Evolutionary conservation across 2,329 filamentous ascomycete species (phyloP).

Genomic region (Venturia pyrina): DNA sequence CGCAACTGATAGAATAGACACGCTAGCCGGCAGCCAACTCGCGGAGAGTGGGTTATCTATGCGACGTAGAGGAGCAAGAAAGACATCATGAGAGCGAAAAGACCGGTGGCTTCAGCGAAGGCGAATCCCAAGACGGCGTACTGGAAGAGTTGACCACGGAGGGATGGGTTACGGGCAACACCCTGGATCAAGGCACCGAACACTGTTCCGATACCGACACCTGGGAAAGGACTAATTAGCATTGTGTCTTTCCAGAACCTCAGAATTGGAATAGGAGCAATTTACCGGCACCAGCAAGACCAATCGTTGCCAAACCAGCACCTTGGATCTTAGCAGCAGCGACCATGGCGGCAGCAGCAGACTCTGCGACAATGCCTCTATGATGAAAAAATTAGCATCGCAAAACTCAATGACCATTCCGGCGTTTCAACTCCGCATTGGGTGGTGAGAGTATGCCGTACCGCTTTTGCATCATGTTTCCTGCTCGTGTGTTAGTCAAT

Average conservation of each 20-base stretch:
- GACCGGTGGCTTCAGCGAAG: constrained; percentile 82
- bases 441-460: neutral
- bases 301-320: constrained; percentile 61
- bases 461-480: constrained; percentile 6
- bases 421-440: neutral
- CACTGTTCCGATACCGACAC: constrained; percentile 94
- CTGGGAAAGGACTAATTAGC: constrained; percentile 39
- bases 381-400: neutral
- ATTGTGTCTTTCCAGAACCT: neutral
- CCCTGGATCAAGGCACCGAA: constrained; percentile 82
- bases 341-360: constrained; percentile 32
- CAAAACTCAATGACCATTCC: neutral
- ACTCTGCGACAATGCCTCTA: constrained; percentile 30
- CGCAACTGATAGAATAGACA: constrained; percentile 1
- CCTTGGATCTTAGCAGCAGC: constrained; percentile 33
- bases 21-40: neutral
- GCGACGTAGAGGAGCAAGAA: constrained; percentile 32
- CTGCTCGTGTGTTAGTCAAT: neutral
- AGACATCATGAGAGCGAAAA: constrained; percentile 45
- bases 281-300: constrained; percentile 55
- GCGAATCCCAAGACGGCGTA: constrained; percentile 94
- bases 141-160: constrained; percentile 89
- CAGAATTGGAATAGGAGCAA: neutral
- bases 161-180: constrained; percentile 88
- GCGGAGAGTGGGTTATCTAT: constrained; percentile 6